Evolutionary conservation across 2,329 filamentous ascomycete species (phyloP), one percentile per base, ranked within the genome.

Genomic region (Fusarium sp.): DNA sequence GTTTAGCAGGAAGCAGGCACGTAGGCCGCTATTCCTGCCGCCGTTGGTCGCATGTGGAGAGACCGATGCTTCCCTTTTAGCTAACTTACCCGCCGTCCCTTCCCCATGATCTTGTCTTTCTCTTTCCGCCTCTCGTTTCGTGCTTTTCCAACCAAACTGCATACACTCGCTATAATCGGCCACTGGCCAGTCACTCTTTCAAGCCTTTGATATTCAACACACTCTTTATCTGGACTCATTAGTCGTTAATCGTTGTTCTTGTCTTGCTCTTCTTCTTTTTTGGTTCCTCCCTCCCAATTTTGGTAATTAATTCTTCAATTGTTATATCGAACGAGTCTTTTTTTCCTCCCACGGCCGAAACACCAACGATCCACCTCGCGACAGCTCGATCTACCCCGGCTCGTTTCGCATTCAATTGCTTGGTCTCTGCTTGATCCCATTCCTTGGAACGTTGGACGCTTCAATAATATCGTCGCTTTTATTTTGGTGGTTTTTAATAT

Each of bases 131-230:
- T 67, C 65, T 66, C 56, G 70, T 70, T 77, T 76, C 68, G 66
- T 70, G 59, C 48, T 66, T 68, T 61, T 67, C 74, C 62, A 70
- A 75, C 68, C 64, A 63, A 73, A 65, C 70, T 68, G 73, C 76
- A 72, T 75, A 75, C 75, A 64, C 76, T 78, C 73, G 56, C 76
- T 77, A 67, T 78, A 76, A 77, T 78, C 76, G 70, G 75, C 68
- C 75, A 66, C 70, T 72, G 69, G 75, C 77, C 76, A 78, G 75
- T 76, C 76, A 67, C 70, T 78, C 77, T 62, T 73, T 78, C 69
- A 77, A 61, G 62, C 70, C 47, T 62, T 67, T 72, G 60, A 61
- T 70, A 69, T 66, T 74, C 73, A 66, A 68, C 76, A 72, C 72
- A 75, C 68, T 75, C 71, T 45, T 78, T 77, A 52, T 36, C 50